Conservation (phyloP, 2,329 filamentous ascomycete species). For the Cryphonectria naterciae region DNA sequence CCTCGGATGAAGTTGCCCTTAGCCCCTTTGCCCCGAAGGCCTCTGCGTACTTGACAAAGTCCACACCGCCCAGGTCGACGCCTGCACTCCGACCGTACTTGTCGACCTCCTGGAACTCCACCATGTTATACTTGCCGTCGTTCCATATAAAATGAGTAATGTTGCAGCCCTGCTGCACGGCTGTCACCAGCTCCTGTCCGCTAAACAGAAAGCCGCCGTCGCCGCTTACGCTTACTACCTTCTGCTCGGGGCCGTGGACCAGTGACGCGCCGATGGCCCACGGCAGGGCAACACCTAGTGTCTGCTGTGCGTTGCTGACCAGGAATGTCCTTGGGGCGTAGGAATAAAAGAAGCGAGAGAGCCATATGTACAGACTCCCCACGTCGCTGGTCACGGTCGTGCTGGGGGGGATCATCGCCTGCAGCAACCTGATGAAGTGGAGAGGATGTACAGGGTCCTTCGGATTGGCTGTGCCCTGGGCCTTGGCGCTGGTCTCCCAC, state of each 20-base stretch:
- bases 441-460: constrained; percentile 47
- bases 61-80: constrained; percentile 49
- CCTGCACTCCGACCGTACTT: constrained; percentile 52
- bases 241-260: constrained; percentile 44
- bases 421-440: constrained; percentile 49
- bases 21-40: constrained; percentile 51
- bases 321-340: constrained; percentile 49
- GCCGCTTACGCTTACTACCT: constrained; percentile 49
- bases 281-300: constrained; percentile 51
- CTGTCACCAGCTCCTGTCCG: constrained; percentile 49
- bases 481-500: constrained; percentile 38
- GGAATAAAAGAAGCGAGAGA: constrained; percentile 49
- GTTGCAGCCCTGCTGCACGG: constrained; percentile 50
- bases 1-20: constrained; percentile 42
- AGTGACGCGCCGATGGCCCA: constrained; percentile 53
- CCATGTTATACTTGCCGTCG: constrained; percentile 54
- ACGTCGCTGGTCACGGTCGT: constrained; percentile 51
- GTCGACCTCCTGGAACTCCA: constrained; percentile 54
- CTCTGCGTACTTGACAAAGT: constrained; percentile 52
- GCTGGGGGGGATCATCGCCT: constrained; percentile 43
- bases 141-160: constrained; percentile 57
- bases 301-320: constrained; percentile 54
- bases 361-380: constrained; percentile 54
- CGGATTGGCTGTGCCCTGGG: constrained; percentile 30
- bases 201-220: constrained; percentile 56